phyloP scores from a whole-genome alignment of 2,329 filamentous ascomycete genomes.

The Fusarium dimerum region DNA sequence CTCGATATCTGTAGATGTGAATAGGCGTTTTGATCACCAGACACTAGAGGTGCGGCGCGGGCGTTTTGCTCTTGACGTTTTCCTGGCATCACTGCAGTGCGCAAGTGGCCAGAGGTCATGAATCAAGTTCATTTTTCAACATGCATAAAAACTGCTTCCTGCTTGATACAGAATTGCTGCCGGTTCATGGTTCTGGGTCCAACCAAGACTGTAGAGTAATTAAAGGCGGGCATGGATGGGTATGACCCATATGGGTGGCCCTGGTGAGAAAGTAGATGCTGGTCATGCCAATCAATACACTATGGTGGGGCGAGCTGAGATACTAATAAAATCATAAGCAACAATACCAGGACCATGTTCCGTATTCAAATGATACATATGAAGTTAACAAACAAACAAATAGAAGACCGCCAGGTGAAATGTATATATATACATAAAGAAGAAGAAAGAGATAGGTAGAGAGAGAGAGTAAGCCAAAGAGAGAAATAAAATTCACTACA shows the following conservation, averaged over 20 bases:
- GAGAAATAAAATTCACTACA: not conserved
- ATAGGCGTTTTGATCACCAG: constrained; percentile 30
- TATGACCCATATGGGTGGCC: not conserved
- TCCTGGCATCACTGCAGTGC: constrained; percentile 3
- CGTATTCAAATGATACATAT: no score
- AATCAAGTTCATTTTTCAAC: constrained; percentile 24
- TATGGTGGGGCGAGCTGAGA: no score
- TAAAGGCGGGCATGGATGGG: no score
- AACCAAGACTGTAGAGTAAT: constrained; percentile 6
- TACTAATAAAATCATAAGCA: no score
- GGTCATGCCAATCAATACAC: no score
- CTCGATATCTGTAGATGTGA: constrained; percentile 28
- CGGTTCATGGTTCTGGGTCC: constrained; percentile 13
- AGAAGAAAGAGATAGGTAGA: not conserved
- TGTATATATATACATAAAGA: not conserved
- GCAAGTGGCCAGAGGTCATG: constrained; percentile 17
- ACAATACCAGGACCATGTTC: not conserved
- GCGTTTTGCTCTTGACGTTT: constrained; percentile 24
- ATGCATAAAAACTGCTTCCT: constrained; percentile 11
- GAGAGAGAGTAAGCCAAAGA: constrained; percentile 4
- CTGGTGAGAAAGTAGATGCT: no score
- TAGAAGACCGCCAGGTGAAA: not conserved
- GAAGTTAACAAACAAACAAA: not conserved
- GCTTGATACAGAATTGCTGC: constrained; percentile 26
- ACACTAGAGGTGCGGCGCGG: constrained; percentile 29